Percentiles rank a stretch among this genome's conserved stretches.
Evolutionary conservation across 495 filamentous ascomycete genomes (phyloP).

Genomic region (Annulohypoxylon moriforme): DNA sequence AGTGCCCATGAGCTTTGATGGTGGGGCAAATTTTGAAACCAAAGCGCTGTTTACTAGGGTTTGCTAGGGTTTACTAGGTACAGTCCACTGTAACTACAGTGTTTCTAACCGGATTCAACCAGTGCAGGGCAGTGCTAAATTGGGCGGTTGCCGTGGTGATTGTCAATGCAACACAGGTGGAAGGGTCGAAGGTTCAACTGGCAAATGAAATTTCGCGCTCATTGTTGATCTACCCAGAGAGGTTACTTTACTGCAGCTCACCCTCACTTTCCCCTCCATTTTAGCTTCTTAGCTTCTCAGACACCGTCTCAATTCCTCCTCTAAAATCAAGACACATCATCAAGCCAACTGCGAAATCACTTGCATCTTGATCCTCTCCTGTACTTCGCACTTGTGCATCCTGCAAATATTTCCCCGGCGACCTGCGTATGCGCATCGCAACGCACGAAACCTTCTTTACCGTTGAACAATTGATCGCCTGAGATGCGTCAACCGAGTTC

Average conservation of each 20-base stretch:
- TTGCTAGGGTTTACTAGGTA: not conserved
- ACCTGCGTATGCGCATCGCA: conserved; percentile 33
- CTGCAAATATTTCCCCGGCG: conserved; percentile 10
- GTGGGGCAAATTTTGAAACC: conserved; percentile 38
- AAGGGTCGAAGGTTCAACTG: not conserved
- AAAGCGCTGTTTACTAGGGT: too few species aligned
- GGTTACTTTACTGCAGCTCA: conserved; percentile 32
- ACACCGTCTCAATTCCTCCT: conserved; percentile 35
- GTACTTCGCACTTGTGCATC: conserved; percentile 11
- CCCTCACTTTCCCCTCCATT: conserved; percentile 41
- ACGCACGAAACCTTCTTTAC: conserved; percentile 35
- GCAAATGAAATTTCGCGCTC: conserved; percentile 34
- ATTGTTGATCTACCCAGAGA: conserved; percentile 40
- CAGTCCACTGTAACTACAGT: too few species aligned
- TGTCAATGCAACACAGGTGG: conserved; percentile 12
- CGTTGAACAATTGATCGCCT: conserved; percentile 42
- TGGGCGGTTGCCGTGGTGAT: conserved; percentile 41
- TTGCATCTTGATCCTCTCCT: conserved; percentile 36
- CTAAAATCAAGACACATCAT: conserved; percentile 38
- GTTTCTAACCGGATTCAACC: not conserved
- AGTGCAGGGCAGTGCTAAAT: conserved; percentile 1
- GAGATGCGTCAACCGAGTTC: conserved; percentile 42
- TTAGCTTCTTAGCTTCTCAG: conserved; percentile 18
- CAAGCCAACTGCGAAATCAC: conserved; percentile 33
- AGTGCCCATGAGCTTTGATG: not conserved